Conservation (phyloP, 2,329 filamentous ascomycete genomes). For the Pseudogymnoascus sp. region DNA sequence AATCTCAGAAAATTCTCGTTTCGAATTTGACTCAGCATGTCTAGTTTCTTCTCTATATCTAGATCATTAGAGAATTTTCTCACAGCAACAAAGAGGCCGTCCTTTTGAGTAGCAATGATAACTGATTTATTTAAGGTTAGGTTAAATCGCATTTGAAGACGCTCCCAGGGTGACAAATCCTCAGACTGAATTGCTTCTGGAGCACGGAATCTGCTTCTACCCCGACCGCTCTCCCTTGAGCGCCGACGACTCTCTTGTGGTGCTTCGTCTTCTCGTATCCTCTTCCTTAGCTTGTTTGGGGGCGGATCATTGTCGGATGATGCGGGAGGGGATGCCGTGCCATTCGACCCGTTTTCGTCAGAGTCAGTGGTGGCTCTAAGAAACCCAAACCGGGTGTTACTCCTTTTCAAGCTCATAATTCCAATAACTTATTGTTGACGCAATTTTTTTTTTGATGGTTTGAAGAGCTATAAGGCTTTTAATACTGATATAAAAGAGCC, state of each 20-base stretch:
- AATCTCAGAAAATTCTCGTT: too few relatives aligned
- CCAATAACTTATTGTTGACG: background rate
- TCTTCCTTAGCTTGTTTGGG: conserved; percentile 14
- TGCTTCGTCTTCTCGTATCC: background rate
- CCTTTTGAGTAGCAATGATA: conserved; percentile 5
- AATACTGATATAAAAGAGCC: conserved; percentile 13
- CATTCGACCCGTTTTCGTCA: background rate
- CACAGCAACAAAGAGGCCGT: conserved; percentile 13
- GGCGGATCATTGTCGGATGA: conserved; percentile 9
- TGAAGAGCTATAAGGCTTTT: conserved; percentile 8
- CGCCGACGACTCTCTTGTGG: background rate
- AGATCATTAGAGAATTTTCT: background rate
- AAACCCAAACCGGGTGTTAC: conserved; percentile 12
- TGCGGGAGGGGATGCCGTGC: background rate
- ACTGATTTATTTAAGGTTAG: conserved; percentile 14
- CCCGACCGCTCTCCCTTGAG: background rate
- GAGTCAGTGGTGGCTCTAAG: conserved; percentile 6
- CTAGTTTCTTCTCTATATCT: too few relatives aligned
- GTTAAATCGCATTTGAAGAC: conserved; percentile 11
- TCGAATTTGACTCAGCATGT: too few relatives aligned
- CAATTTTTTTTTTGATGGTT: background rate
- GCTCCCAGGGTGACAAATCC: conserved; percentile 12
- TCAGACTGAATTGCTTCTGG: background rate
- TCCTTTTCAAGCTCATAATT: conserved; percentile 14
- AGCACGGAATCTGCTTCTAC: background rate